These are phyloP conservation scores for Psidium friedrichsthalianum DNA, from an alignment of 345 rosid genomes.

Conservation along the genomic window DNA sequence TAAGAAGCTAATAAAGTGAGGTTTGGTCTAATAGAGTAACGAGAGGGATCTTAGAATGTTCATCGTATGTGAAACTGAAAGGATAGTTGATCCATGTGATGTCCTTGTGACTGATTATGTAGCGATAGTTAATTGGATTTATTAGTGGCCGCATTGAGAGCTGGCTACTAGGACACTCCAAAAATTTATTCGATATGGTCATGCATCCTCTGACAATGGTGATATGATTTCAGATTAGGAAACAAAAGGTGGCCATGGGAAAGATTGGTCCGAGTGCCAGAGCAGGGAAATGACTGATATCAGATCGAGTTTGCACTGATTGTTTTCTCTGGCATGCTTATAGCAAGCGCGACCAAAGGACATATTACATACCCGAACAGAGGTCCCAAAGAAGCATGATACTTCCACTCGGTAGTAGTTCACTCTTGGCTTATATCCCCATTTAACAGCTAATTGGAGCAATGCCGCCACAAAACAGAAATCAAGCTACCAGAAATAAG, in stretches of 20 bases:
- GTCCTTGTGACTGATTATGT: neutral
- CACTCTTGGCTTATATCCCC: neutral
- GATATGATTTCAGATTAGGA: constrained; percentile 30
- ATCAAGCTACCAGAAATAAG: neutral
- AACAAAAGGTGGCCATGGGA: constrained; percentile 66
- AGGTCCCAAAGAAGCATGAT: neutral
- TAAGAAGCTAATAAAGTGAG: neutral
- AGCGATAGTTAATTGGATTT: neutral
- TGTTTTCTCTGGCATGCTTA: neutral
- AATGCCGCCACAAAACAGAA: neutral
- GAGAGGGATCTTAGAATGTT: neutral
- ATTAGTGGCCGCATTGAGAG: neutral
- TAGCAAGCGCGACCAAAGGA: neutral
- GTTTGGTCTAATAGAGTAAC: neutral
- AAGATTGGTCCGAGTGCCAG: constrained; percentile 29
- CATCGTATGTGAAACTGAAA: neutral
- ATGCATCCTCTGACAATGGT: neutral
- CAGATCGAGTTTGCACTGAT: neutral
- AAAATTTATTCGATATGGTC: neutral
- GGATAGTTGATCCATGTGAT: neutral
- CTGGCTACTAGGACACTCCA: neutral
- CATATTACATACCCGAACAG: neutral
- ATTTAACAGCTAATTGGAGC: neutral
- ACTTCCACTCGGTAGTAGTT: neutral
- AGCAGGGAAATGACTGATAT: constrained; percentile 21